phyloP scores from a whole-genome alignment of 164 flowering plant species.

The Magnolia changhungtana region DNA sequence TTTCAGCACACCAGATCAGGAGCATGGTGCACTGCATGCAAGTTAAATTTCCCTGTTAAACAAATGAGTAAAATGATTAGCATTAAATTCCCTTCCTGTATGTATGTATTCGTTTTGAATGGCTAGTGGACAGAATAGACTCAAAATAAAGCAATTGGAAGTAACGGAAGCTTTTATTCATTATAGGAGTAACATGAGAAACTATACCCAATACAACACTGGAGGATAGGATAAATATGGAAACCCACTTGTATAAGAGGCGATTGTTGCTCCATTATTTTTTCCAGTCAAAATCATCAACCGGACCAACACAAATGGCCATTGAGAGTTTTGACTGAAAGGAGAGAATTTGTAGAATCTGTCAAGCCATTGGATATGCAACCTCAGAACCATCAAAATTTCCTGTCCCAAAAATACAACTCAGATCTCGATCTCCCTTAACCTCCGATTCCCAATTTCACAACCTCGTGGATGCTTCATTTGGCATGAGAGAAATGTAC shows the following conservation, averaged over 20 bases:
- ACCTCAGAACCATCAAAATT: neutral
- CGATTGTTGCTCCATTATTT: neutral
- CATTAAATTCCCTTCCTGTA: too few species aligned
- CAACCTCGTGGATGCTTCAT: neutral
- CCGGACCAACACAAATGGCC: neutral
- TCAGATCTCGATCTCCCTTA: neutral
- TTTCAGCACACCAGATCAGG: neutral
- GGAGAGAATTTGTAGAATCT: neutral
- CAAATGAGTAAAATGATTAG: too few species aligned
- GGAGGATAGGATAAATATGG: constrained; percentile 2
- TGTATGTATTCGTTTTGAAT: neutral
- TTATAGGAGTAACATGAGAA: neutral
- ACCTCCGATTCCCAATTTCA: constrained; percentile 2
- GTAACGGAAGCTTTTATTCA: neutral
- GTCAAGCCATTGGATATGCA: neutral
- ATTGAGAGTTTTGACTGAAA: neutral
- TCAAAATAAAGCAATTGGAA: neutral
- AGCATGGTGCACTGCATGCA: neutral
- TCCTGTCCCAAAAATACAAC: neutral
- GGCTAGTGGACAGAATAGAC: neutral
- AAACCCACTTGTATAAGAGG: constrained; percentile 6
- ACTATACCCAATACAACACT: constrained; percentile 10
- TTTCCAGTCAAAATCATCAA: neutral
- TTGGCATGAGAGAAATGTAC: neutral
- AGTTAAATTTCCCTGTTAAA: neutral